phyloP scores from a whole-genome alignment of 2,329 filamentous ascomycete genomes.

The Ceratocystis alfenasii region DNA sequence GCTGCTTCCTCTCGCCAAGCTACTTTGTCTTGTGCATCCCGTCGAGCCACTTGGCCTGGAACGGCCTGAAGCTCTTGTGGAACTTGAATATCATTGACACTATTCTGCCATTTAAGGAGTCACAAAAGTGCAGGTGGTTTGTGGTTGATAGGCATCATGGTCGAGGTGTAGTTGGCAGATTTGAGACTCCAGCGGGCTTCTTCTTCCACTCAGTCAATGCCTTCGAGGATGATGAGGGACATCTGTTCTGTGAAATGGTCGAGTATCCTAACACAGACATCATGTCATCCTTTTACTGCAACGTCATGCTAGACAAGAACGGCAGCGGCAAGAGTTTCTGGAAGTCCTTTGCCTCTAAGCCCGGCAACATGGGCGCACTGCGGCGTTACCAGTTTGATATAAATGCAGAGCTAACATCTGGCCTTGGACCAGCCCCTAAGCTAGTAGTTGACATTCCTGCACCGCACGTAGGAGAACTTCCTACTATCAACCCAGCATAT shows the following conservation, averaged over 20 bases:
- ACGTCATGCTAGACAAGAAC: constrained; percentile 47
- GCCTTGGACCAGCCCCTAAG: constrained; percentile 11
- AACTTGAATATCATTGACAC: constrained; percentile 56
- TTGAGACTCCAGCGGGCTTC: constrained; percentile 57
- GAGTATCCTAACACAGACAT: constrained; percentile 54
- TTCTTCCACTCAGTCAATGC: constrained; percentile 72
- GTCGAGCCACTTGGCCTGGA: constrained; percentile 46
- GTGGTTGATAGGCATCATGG: constrained; percentile 55
- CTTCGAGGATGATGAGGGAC: constrained; percentile 47
- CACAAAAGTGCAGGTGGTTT: constrained; percentile 53
- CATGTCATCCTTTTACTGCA: constrained; percentile 56
- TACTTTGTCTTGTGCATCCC: constrained; percentile 66
- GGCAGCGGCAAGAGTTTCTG: constrained; percentile 35
- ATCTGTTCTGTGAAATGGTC: constrained; percentile 54
- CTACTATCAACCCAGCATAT: constrained; percentile 50
- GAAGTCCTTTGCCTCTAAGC: constrained; percentile 32
- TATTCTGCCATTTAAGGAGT: constrained; percentile 49
- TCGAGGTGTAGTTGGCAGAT: constrained; percentile 55
- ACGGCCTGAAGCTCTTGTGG: constrained; percentile 51
- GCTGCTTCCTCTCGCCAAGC: constrained; percentile 59
- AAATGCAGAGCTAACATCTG: constrained; percentile 20
- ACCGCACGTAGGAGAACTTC: constrained; percentile 50
- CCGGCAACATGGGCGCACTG: constrained; percentile 30
- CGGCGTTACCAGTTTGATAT: constrained; percentile 36
- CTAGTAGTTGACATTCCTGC: constrained; percentile 38